Percentiles rank a stretch among this genome's conserved stretches.
Evolutionary conservation across 306 rosid species (phyloP).

Genomic region (Inga oerstediana): DNA sequence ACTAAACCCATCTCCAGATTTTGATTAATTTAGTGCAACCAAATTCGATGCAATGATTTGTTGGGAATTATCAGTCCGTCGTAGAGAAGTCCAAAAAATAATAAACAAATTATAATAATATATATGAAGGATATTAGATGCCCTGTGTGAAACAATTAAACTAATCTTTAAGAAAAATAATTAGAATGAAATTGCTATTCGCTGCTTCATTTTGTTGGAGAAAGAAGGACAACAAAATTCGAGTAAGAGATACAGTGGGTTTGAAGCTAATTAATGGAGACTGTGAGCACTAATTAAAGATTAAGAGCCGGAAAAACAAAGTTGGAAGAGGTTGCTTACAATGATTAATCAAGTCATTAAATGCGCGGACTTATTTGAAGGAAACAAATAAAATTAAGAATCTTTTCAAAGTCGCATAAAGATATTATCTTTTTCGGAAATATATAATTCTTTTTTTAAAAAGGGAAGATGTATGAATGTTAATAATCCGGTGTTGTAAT

Average conservation of each 20-base stretch:
- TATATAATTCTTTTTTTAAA: not conserved
- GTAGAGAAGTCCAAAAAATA: not conserved
- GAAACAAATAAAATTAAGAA: not conserved
- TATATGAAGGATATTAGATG: not conserved
- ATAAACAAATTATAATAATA: not conserved
- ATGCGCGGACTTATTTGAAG: not conserved
- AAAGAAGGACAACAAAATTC: not conserved
- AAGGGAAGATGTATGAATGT: not conserved
- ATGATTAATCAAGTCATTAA: not conserved
- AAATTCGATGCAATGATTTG: not conserved
- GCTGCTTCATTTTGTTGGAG: not conserved
- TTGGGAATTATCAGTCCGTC: not conserved
- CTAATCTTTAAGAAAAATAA: not conserved
- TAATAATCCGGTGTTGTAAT: not conserved
- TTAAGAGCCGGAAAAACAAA: not conserved
- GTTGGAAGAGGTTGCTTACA: constrained; percentile 3
- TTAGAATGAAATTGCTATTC: not conserved
- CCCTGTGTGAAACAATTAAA: not conserved
- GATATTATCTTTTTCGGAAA: not conserved
- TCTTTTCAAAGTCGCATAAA: not conserved
- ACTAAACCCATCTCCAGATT: not conserved
- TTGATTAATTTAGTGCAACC: not conserved
- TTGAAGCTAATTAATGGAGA: not conserved
- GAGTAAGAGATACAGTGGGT: not conserved
- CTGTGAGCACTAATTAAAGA: not conserved